A percentile compares a stretch with the other conserved stretches of the same genome.
These are phyloP conservation scores for Baudoinia panamericana DNA, from an alignment of 495 filamentous ascomycete genomes.

Conservation along the genomic window DNA sequence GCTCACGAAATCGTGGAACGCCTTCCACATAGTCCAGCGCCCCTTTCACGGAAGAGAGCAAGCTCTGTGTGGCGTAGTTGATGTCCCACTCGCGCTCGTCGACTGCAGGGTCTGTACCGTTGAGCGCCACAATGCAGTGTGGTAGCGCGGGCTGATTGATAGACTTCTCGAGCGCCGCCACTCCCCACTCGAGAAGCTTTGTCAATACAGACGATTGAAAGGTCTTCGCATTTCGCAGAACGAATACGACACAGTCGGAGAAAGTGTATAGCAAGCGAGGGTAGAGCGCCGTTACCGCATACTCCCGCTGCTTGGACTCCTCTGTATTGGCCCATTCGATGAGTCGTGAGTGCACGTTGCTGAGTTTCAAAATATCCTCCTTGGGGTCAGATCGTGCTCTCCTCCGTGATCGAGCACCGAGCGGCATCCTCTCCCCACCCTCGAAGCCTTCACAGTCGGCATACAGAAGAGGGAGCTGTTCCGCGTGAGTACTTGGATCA, in stretches of 20 bases:
- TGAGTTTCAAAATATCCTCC: neutral
- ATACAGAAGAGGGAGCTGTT: conserved; percentile 37
- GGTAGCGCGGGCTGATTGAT: conserved; percentile 43
- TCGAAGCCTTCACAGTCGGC: conserved; percentile 47
- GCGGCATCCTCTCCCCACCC: conserved; percentile 37
- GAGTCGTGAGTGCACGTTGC: conserved; percentile 6
- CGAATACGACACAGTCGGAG: conserved; percentile 29
- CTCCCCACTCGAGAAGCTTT: conserved; percentile 35
- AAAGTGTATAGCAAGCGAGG: conserved; percentile 38
- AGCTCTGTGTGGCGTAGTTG: conserved; percentile 33
- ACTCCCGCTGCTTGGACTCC: conserved; percentile 30
- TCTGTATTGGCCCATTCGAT: conserved; percentile 34
- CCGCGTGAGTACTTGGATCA: conserved; percentile 39
- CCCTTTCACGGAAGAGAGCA: conserved; percentile 20
- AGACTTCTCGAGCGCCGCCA: conserved; percentile 37
- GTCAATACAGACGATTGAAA: conserved; percentile 27
- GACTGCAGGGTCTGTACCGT: conserved; percentile 36
- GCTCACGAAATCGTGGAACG: conserved; percentile 17
- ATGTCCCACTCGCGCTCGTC: conserved; percentile 38
- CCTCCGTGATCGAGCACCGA: conserved; percentile 21
- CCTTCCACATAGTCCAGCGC: conserved; percentile 16
- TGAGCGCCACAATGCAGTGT: conserved; percentile 42
- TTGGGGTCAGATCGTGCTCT: conserved; percentile 4
- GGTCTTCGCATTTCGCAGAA: conserved; percentile 19
- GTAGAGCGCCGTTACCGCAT: conserved; percentile 37